These are phyloP conservation scores for Penicillium coprophilum DNA, from an alignment of 495 filamentous ascomycete species.

Conservation along the genomic window DNA sequence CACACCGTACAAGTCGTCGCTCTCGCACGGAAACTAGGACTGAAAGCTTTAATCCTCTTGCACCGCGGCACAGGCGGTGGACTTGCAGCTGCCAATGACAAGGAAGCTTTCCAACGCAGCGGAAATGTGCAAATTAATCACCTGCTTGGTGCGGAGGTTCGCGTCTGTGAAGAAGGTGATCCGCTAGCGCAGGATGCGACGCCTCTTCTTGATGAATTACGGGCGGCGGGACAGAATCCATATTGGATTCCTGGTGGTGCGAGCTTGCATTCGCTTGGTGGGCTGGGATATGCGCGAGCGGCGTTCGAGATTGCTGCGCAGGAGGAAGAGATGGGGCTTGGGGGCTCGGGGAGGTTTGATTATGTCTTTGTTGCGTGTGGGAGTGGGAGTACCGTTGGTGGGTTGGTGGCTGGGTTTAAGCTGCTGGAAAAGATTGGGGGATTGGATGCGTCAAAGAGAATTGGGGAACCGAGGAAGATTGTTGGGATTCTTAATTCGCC, in stretches of 20 bases:
- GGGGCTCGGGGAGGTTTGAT: slow-evolving; percentile 32
- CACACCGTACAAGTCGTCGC: slow-evolving; percentile 43
- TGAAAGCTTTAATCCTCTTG: slow-evolving; percentile 31
- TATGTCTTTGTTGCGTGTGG: slow-evolving; percentile 42
- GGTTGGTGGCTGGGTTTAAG: slow-evolving; percentile 42
- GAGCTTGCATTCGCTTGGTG: slow-evolving; percentile 42
- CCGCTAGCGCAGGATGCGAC: slow-evolving; percentile 19
- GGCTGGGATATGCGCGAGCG: slow-evolving; percentile 40
- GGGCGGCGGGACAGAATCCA: slow-evolving; percentile 16
- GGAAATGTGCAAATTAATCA: slow-evolving; percentile 36
- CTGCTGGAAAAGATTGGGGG: slow-evolving; percentile 27
- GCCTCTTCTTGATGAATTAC: slow-evolving; percentile 24
- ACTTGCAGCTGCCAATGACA: slow-evolving; percentile 15
- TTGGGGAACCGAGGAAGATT: slow-evolving; percentile 18
- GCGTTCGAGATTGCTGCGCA: slow-evolving; percentile 42
- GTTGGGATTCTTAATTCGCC: slow-evolving; percentile 41
- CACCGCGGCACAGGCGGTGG: slow-evolving; percentile 35
- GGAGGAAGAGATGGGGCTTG: slow-evolving; percentile 24
- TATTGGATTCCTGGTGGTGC: slow-evolving; percentile 45
- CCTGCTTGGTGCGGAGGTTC: slow-evolving; percentile 41
- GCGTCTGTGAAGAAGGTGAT: slow-evolving; percentile 29
- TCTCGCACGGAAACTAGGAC: slow-evolving; percentile 29
- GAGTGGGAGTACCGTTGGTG: slow-evolving; percentile 41
- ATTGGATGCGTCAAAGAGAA: not conserved
- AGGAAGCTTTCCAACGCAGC: slow-evolving; percentile 19